Base-by-base conservation (phyloP, 495 filamentous ascomycete genomes). In the Xylona heveae region DNA sequence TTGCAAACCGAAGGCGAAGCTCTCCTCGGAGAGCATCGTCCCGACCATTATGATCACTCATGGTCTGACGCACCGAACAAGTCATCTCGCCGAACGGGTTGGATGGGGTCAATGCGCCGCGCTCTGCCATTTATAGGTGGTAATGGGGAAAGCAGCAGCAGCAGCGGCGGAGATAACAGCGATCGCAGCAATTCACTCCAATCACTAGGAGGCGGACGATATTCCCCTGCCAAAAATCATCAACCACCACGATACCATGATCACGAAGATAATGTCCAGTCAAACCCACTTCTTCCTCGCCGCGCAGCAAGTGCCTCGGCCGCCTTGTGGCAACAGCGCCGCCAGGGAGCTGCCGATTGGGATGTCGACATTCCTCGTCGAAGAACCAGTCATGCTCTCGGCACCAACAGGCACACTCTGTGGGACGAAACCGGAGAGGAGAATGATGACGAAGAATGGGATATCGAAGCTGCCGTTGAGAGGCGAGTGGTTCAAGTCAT, bases 401-500 rank as follows among this genome's bases (percentile, higher is more conserved):
- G 50, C 5, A 41, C 31, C 16, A 32, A 24, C n/a, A 14, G n/a
- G 6, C 8, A 31, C 5, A 35, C 31, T 2, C 33, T 10, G 10
- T n/a, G 13, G 24, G 10, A 26, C 24, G 24, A 26, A 1, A 26
- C 18, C 15, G 41, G 31, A 31, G 28, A 38, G 3, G 47, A 53
- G 0, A 48, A 47, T 0, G 59, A 59, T 1, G 73, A 77, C 9
- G 74, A 71, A 3, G 83, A 91, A 30, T 92, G 84, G 83, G 84
- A 93, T 45, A 65, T 93, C 21, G 85, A 94, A 48, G 65, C 65
- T 27, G 80, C 79, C 4, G 75, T 77, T 1, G 72, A 84, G 51
- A 67, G 64, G 31, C 51, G 82, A 26, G 63, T 79, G 10, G 84
- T 95, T 37, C 85, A 95, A 54, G 67, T 90, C 38, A 90, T 90